phyloP scores from a whole-genome alignment of 768 basidiomycete species.

The Tricholoma sp. region DNA sequence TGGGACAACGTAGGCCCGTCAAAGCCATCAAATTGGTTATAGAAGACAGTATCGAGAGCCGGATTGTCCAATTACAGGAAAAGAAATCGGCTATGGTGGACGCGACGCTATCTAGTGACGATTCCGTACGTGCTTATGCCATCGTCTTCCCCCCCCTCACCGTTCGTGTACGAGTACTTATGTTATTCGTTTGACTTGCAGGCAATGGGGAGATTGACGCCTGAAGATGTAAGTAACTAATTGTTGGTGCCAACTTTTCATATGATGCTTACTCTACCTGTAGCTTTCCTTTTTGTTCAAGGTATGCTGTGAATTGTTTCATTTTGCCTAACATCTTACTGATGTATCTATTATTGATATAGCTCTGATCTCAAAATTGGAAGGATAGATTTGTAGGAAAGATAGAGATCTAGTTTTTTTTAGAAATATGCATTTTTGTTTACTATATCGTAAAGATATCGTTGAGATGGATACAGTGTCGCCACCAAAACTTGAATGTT shows the following conservation, averaged over 20 bases:
- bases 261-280: not conserved
- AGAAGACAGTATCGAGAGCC: constrained; percentile 94
- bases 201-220: constrained; percentile 93
- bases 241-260: constrained; percentile 7
- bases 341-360: not conserved
- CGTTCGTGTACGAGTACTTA: not conserved
- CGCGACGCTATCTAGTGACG: constrained; percentile 78
- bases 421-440: too few species aligned
- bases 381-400: too few species aligned
- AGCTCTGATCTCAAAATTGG: not conserved
- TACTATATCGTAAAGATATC: too few species aligned
- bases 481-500: too few species aligned
- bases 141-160: not conserved
- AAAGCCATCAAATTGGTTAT: constrained; percentile 91
- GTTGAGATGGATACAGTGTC: too few species aligned
- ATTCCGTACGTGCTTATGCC: constrained; percentile 47
- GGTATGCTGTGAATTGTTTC: constrained; percentile 26
- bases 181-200: constrained; percentile 20
- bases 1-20: constrained; percentile 93
- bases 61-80: constrained; percentile 95
- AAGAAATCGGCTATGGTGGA: constrained; percentile 96
- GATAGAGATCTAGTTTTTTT: too few species aligned
- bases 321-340: not conserved
- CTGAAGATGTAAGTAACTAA: constrained; percentile 57
- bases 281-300: constrained; percentile 58